Conservation (phyloP, 2,329 filamentous ascomycete genomes). For the Fusarium coffeatum region DNA sequence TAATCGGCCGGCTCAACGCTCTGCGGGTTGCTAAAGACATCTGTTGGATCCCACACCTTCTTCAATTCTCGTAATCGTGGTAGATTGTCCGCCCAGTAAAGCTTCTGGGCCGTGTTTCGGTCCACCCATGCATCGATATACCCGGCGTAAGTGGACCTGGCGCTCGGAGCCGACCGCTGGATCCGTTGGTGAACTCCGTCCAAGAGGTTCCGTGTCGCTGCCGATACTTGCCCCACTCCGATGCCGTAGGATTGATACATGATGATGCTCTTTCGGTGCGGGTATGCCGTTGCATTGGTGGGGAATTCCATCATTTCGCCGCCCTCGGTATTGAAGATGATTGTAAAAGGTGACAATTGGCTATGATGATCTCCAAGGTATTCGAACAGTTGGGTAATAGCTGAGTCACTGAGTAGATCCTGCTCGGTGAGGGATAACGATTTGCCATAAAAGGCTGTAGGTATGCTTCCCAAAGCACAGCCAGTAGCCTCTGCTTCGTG, state of each 20-base stretch:
- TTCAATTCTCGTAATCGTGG: slow-evolving; percentile 51
- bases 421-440: slow-evolving; percentile 64
- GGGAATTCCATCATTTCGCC: slow-evolving; percentile 69
- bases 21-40: slow-evolving; percentile 57
- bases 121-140: slow-evolving; percentile 68
- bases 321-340: slow-evolving; percentile 71
- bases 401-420: slow-evolving; percentile 59
- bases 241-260: slow-evolving; percentile 73
- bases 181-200: slow-evolving; percentile 62
- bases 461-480: slow-evolving; percentile 60
- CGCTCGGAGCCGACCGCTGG: slow-evolving; percentile 43
- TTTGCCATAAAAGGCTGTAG: slow-evolving; percentile 67
- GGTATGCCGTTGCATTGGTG: slow-evolving; percentile 68
- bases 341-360: slow-evolving; percentile 67
- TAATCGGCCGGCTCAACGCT: slow-evolving; percentile 50
- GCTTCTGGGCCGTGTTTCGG: slow-evolving; percentile 50
- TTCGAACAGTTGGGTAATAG: slow-evolving; percentile 62
- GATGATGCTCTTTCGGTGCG: slow-evolving; percentile 72
- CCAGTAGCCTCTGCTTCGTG: slow-evolving; percentile 63
- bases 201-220: slow-evolving; percentile 63
- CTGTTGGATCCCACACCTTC: slow-evolving; percentile 50
- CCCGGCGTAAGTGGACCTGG: slow-evolving; percentile 68
- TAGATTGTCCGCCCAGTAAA: slow-evolving; percentile 55
- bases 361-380: slow-evolving; percentile 63
- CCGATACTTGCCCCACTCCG: slow-evolving; percentile 58